Evolutionary conservation across 2,329 filamentous ascomycete species (phyloP).

Genomic region (Penicillium polonicum): DNA sequence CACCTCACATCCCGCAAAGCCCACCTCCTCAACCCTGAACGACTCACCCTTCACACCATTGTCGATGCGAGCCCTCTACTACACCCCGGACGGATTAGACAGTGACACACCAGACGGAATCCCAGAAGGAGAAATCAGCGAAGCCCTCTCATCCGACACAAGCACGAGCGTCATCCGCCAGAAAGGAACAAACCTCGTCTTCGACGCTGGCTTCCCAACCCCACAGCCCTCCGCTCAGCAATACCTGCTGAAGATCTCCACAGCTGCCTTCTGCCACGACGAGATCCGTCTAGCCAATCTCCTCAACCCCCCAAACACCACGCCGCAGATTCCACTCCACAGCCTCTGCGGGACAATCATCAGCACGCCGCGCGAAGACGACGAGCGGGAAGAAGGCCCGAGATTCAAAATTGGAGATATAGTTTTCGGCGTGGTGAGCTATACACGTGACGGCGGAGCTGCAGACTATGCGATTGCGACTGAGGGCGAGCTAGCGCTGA

Average conservation of each 20-base stretch:
- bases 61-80: constrained; percentile 43
- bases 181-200: constrained; percentile 30
- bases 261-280: constrained; percentile 41
- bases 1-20: constrained; percentile 20
- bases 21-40: constrained; percentile 32
- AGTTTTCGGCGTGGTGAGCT: constrained; percentile 41
- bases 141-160: constrained; percentile 2
- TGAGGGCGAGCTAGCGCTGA: constrained; percentile 41
- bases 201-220: constrained; percentile 38
- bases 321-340: constrained; percentile 41
- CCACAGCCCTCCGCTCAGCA: constrained; percentile 37
- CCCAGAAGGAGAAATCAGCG: constrained; percentile 15
- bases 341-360: constrained; percentile 43
- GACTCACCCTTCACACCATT: constrained; percentile 38
- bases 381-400: constrained; percentile 32
- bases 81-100: constrained; percentile 20
- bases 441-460: constrained; percentile 42
- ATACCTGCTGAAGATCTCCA: constrained; percentile 44
- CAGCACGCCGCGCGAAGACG: constrained; percentile 34
- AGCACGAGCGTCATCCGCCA: constrained; percentile 19
- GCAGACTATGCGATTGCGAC: constrained; percentile 42
- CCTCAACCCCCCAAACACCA: constrained; percentile 30
- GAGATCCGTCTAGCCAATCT: constrained; percentile 33
- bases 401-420: constrained; percentile 43
- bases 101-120: neutral